Evolutionary conservation across 257 asterid species (phyloP), one percentile per base, ranked within the genome.

Genomic region (Fraxinus anomala): DNA sequence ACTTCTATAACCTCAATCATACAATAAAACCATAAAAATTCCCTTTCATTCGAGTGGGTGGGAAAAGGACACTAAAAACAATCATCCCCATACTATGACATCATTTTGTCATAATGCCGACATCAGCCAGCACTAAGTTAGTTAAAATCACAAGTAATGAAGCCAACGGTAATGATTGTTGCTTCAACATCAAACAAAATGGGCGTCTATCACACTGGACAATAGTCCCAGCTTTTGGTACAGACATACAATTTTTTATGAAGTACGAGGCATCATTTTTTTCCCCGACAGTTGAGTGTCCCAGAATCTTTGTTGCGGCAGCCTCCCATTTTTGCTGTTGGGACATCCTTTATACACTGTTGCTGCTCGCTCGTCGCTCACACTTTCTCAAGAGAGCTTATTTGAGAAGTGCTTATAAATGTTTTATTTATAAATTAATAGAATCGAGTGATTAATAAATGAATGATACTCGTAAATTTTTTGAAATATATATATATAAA

Each of bases 101-200:
- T 28, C 33, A 59, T 34, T 3, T 17, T 74, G 72, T 26, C 68
- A 9, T 23, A 6, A 3, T 14, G 13, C 6, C 3, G 13, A 75
- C 80, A 83, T 81, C 81, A 83, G 28, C 24, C 23, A 76, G 75
- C 86, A 81, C 39, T 73, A 17, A 70, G 49, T 70, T 34, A 26
- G 44, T n/a, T 31, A 47, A 42, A 54, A 74, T 44, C 6, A 72
- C 66, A 39, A 76, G 42, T n/a, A 51, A 75, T 16, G 30, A 72
- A 67, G 44, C 66, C 39, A 71, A 21, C 21, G 79, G 77, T 47
- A 76, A 83, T 86, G 81, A 81, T 81, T 76, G 77, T 86, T 86
- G 89, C 87, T 86, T 83, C 70, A 61, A 74, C 79, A 76, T 74
- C 80, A 86, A 86, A 78, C 79, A 76, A 70, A 40, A 31, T 49